These are phyloP conservation scores for Ceratocystis colombiana DNA, from an alignment of 2,329 filamentous ascomycete species.

Conservation along the genomic window DNA sequence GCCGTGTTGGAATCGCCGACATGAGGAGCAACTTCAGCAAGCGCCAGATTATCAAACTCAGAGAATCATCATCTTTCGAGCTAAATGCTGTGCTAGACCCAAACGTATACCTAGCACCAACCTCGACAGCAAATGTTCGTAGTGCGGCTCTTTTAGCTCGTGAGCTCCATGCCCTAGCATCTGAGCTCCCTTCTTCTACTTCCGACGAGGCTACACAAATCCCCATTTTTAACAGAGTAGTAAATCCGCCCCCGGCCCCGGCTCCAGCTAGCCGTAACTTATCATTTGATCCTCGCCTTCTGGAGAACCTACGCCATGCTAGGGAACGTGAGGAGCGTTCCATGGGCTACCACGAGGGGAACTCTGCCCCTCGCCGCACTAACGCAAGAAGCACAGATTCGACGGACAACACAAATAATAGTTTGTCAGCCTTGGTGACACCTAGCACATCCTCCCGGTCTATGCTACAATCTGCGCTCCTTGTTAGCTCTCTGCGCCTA, in stretches of 20 bases:
- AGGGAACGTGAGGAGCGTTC: background rate
- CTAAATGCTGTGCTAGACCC: background rate
- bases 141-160: constrained; percentile 15
- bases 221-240: too few species aligned
- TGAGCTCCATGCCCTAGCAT: constrained; percentile 5
- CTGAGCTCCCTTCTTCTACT: background rate
- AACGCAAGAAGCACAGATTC: background rate
- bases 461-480: constrained; percentile 4
- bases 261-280: too few species aligned
- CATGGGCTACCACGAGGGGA: background rate
- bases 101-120: too few species aligned
- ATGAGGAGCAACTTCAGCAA: constrained; percentile 55
- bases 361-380: background rate
- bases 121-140: background rate
- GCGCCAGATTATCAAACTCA: constrained; percentile 58
- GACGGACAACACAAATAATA: background rate
- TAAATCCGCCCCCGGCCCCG: too few species aligned
- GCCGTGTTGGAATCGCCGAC: constrained; percentile 63
- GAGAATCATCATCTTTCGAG: constrained; percentile 37
- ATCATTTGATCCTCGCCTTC: background rate
- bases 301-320: background rate
- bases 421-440: background rate
- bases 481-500: constrained; percentile 1
- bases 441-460: background rate
- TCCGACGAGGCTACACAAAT: background rate